Percentiles rank a stretch among this genome's conserved stretches.
phyloP scores from a whole-genome alignment of 192 early-diverging fungal genomes.

The Haplosporangium gracile region DNA sequence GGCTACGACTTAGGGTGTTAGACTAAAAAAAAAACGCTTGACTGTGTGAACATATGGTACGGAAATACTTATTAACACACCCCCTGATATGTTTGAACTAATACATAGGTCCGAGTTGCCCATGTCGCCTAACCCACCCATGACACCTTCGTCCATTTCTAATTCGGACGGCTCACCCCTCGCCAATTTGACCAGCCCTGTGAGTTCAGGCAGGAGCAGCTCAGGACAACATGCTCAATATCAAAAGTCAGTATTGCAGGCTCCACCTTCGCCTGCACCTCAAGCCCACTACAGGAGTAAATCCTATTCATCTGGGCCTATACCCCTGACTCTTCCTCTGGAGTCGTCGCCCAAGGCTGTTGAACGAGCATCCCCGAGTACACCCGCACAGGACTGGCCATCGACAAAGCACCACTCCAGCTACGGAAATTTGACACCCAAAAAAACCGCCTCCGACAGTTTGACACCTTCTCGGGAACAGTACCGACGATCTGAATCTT shows the following conservation, averaged over 20 bases:
- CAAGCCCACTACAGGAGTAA: constrained; percentile 32
- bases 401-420: constrained; percentile 33
- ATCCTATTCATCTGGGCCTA: constrained; percentile 53
- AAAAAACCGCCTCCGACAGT: not conserved
- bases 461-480: constrained; percentile 25
- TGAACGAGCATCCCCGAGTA: constrained; percentile 15
- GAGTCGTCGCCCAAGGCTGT: constrained; percentile 26
- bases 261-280: constrained; percentile 42
- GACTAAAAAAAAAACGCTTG: not conserved
- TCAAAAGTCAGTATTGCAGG: constrained; percentile 27
- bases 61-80: not conserved
- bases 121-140: constrained; percentile 50
- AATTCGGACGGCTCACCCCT: constrained; percentile 48
- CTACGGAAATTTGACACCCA: constrained; percentile 21
- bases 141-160: constrained; percentile 51
- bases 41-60: too few species aligned
- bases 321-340: constrained; percentile 35
- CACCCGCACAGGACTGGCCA: constrained; percentile 10
- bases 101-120: constrained; percentile 45
- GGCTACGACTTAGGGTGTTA: not conserved
- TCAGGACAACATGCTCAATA: constrained; percentile 35
- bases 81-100: not conserved
- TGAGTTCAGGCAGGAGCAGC: constrained; percentile 50
- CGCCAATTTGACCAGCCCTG: constrained; percentile 46
- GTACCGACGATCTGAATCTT: constrained; percentile 48